These are phyloP conservation scores for Penicillium subrubescens DNA, from an alignment of 495 filamentous ascomycete species.

Conservation along the genomic window DNA sequence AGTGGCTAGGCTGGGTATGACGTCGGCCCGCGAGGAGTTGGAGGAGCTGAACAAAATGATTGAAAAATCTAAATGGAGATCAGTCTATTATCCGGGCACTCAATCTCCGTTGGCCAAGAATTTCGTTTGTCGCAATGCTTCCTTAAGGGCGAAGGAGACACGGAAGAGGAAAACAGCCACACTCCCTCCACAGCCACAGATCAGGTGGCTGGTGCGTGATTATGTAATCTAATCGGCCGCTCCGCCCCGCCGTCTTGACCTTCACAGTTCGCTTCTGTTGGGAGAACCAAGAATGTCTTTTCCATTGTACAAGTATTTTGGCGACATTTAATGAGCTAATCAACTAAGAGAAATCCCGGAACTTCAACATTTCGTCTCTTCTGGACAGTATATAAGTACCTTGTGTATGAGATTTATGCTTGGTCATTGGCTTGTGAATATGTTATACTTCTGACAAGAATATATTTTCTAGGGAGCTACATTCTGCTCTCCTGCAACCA, in stretches of 20 bases:
- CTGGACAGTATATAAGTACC: too few relatives aligned
- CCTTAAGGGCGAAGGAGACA: constrained; percentile 10
- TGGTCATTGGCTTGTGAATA: too few relatives aligned
- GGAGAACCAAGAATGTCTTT: not conserved
- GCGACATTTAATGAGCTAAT: too few relatives aligned
- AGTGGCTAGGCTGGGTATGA: not conserved
- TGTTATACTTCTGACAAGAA: too few relatives aligned
- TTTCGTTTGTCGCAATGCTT: not conserved
- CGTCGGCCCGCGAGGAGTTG: not conserved
- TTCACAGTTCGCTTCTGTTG: too few relatives aligned
- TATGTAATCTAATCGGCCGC: not conserved
- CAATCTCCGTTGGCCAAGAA: not conserved
- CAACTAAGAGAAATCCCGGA: too few relatives aligned
- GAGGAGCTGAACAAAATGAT: not conserved
- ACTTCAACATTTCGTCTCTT: too few relatives aligned
- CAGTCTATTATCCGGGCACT: not conserved
- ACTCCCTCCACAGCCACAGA: constrained; percentile 12
- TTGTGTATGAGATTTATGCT: too few relatives aligned
- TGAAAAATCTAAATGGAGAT: not conserved
- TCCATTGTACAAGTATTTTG: too few relatives aligned
- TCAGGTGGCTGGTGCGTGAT: not conserved
- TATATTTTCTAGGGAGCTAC: too few relatives aligned
- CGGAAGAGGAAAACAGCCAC: constrained; percentile 23
- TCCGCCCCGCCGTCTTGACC: not conserved
- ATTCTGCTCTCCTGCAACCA: too few relatives aligned